Base-by-base conservation (phyloP, 2,329 filamentous ascomycete species). In the Neofusicoccum sp. region DNA sequence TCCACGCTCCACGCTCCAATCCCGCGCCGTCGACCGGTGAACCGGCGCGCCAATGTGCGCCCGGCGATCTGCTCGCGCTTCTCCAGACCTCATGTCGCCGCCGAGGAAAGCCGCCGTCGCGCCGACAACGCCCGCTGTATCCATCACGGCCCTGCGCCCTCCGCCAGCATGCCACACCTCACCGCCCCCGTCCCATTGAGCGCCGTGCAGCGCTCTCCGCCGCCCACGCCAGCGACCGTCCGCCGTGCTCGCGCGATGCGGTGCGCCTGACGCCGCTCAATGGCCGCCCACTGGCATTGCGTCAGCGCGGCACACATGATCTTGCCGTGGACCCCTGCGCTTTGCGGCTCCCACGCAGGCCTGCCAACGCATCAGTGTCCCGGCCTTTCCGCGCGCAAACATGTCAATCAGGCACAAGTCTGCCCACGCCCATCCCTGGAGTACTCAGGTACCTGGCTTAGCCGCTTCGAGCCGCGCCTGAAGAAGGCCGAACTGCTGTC, bases 271-370 rank as follows among this genome's bases (percentile, higher is more conserved):
- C 22, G 22, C 22, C 22, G 22, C n/a, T n/a, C 41, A 34, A 36
- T 31, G 14, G 37, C n/a, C 31, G 31, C 12, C 52, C 33, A 14
- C 54, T 58, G 41, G n/a, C 39, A 44, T 58, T 29, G 54, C 54
- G 54, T 58, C 54, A 56, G 29, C 52, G 29, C 16, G 6, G 29
- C 37, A 56, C 52, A 58, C 54, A 58, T 45, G 41, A 58, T 58
- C 54, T 58, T 58, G 54, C 39, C 54, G n/a, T 44, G 22, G 54
- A 34, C 54, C 54, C 54, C 50, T 56, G 54, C 22, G 22, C 22
- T 56, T 45, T 58, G 54, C 54, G 54, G 54, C 54, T 58, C 54
- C 54, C 45, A 58, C 54, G 54, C 54, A 58, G 14, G 54, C 41
- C 54, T 33, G 54, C 54, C 54, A 58, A 28, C 54, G 54, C 54